Base-by-base conservation (phyloP, 1,284 basidiomycete species). In the Ustilago cynodontis region DNA sequence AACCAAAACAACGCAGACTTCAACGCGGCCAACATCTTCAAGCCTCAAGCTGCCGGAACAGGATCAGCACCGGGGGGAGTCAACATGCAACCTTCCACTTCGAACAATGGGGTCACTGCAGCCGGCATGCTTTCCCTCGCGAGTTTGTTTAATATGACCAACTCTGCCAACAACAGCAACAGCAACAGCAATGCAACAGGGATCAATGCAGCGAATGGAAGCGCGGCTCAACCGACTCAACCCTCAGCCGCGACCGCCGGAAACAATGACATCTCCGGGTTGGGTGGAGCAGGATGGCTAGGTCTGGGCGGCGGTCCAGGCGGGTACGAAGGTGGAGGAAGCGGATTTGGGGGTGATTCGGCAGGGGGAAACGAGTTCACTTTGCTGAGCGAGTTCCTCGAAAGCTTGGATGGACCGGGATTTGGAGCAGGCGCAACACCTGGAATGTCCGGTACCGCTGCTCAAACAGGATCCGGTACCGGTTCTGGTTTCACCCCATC, bases 361-460 rank as follows among this genome's bases (percentile, higher is more conserved):
- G 82, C 80, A 18, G 82, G 81, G 3, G 83, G 83, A 3, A 78
- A 79, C 43, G 83, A 85, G 56, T 77, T 80, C 29, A 84, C 79
- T 29, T 41, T 83, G 47, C 62, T 85, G 22, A 76, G 79, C 64
- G 83, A 85, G 50, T 85, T 83, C 26, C 63, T 85, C 31, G 82
- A 84, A 59, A 78, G 79, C 24, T 66, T 85, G 37, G 83, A 85
- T 62, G 81, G 78, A 29, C 68, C 77, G 11, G 69, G 64, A 7
- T 73, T 73, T 29, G 63, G 65, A 1, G 66, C 69, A 6, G 73
- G 73, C 1, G 64, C 60, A 3, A 71, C 64, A 22, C 67, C 68
- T 18, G 66, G 65, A 1, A 74, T 69, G 66, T 53, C 57, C 2
- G 57, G 41, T 5, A 67, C 51, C 10, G 57, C 37, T 24, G 65